phyloP scores from a whole-genome alignment of 345 rosid species.

The Rubroshorea leprosula region DNA sequence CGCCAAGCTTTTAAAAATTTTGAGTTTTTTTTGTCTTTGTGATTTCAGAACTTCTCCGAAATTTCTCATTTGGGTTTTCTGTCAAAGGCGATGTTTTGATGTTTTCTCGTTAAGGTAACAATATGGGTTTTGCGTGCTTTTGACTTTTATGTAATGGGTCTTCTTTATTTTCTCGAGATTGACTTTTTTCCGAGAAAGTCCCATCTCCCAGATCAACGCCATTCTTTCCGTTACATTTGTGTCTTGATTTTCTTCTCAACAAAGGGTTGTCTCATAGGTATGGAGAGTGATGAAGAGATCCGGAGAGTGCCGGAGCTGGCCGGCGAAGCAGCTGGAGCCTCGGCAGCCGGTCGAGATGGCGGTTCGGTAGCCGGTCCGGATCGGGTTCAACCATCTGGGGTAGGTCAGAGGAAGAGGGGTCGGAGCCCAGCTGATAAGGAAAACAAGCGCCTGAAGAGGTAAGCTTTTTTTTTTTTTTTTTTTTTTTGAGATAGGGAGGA shows the following conservation, averaged over 20 bases:
- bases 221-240: conserved; percentile 15
- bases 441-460: conserved; percentile 86
- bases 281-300: conserved; percentile 98
- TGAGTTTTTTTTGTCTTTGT: not conserved
- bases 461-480: too few species aligned
- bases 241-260: not conserved
- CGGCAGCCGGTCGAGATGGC: conserved; percentile 37
- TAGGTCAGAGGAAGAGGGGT: conserved; percentile 70
- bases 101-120: too few species aligned
- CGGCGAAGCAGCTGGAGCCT: conserved; percentile 49
- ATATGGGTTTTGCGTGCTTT: conserved; percentile 6
- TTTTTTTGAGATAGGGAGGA: too few species aligned
- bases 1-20: too few species aligned
- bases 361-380: conserved; percentile 41
- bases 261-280: too few species aligned
- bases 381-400: conserved; percentile 45
- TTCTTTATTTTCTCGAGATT: not conserved
- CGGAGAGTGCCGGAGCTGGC: conserved; percentile 89
- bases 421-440: conserved; percentile 90
- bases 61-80: too few species aligned
- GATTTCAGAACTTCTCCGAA: too few species aligned
- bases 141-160: conserved; percentile 22
- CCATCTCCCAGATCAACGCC: conserved; percentile 23
- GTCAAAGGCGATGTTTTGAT: too few species aligned
- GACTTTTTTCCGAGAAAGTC: conserved; percentile 15